These are phyloP conservation scores for Crithidia bombi DNA, from an alignment of 208 protist genomes.

Conservation along the genomic window DNA sequence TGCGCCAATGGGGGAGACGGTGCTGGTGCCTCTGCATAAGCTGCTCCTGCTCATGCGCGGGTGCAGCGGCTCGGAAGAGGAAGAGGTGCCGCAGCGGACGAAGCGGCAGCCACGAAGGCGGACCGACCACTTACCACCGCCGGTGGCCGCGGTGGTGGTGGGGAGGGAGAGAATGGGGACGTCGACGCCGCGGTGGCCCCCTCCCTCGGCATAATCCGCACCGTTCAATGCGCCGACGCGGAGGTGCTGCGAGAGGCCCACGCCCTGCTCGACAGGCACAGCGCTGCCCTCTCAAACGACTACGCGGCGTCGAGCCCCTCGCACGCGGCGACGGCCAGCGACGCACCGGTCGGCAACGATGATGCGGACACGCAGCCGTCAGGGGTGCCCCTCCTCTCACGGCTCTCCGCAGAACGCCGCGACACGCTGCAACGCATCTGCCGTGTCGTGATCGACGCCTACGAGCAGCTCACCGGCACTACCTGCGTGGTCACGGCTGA, in stretches of 20 bases:
- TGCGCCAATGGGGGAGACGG: conserved; percentile 15
- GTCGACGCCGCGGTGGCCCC: conserved; percentile 19
- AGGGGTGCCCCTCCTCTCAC: conserved; percentile 19
- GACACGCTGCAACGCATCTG: conserved; percentile 40
- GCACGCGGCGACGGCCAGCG: not conserved
- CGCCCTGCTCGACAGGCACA: conserved; percentile 11
- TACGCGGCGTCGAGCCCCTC: not conserved
- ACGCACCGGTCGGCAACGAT: not conserved
- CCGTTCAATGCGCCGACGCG: conserved; percentile 47
- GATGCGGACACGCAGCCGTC: conserved; percentile 1
- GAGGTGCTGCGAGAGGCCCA: conserved; percentile 31
- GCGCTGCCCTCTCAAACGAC: not conserved
- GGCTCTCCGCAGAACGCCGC: conserved; percentile 20
- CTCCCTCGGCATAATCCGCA: conserved; percentile 44
- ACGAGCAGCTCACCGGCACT: conserved; percentile 65
- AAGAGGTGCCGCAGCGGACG: not conserved
- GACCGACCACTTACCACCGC: too few relatives aligned
- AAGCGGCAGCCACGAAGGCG: not conserved
- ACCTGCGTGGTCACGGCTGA: conserved; percentile 56
- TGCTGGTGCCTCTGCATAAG: conserved; percentile 55
- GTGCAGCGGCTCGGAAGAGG: conserved; percentile 33
- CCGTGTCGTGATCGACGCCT: conserved; percentile 55
- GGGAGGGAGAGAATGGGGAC: not conserved
- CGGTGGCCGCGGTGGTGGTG: not conserved
- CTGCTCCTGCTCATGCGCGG: conserved; percentile 66